Conservation (phyloP, 1,284 basidiomycete genomes). For the Cystobasidium slooffiae region DNA sequence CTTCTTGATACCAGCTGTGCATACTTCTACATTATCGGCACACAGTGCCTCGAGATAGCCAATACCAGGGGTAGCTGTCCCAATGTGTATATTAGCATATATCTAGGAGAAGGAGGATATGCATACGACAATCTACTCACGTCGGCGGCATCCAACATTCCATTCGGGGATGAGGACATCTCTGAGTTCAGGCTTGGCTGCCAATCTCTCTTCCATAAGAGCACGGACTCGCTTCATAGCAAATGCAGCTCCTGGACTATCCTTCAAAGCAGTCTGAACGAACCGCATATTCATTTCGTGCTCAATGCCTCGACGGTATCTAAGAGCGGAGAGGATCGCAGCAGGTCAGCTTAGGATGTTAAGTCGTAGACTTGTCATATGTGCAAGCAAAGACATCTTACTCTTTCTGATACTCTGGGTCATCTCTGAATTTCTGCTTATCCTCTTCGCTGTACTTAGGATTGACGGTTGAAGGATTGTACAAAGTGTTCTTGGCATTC, state of each 20-base stretch:
- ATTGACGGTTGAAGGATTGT: constrained; percentile 17
- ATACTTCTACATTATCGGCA: constrained; percentile 28
- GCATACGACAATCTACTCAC: background rate
- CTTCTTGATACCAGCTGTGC: constrained; percentile 9
- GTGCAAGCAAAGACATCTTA: constrained; percentile 46
- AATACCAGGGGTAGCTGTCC: constrained; percentile 38
- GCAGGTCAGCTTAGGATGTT: constrained; percentile 50
- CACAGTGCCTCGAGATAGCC: constrained; percentile 46
- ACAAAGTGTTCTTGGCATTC: constrained; percentile 10
- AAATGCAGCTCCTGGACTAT: constrained; percentile 13
- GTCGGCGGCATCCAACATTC: constrained; percentile 30
- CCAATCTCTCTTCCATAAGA: constrained; percentile 18
- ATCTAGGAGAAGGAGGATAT: background rate
- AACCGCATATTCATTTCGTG: constrained; percentile 26
- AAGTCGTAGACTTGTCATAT: constrained; percentile 38
- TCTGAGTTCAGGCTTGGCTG: constrained; percentile 35
- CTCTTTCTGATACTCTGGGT: constrained; percentile 45
- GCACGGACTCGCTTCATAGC: constrained; percentile 16
- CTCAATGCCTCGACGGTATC: constrained; percentile 21
- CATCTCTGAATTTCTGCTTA: constrained; percentile 37
- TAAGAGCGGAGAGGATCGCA: constrained; percentile 19
- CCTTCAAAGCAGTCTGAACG: constrained; percentile 27
- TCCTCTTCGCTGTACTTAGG: constrained; percentile 37
- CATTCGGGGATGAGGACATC: constrained; percentile 42
- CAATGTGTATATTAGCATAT: background rate